These are phyloP conservation scores for Alternaria gansuensis DNA, from an alignment of 2,329 filamentous ascomycete species.

Conservation along the genomic window DNA sequence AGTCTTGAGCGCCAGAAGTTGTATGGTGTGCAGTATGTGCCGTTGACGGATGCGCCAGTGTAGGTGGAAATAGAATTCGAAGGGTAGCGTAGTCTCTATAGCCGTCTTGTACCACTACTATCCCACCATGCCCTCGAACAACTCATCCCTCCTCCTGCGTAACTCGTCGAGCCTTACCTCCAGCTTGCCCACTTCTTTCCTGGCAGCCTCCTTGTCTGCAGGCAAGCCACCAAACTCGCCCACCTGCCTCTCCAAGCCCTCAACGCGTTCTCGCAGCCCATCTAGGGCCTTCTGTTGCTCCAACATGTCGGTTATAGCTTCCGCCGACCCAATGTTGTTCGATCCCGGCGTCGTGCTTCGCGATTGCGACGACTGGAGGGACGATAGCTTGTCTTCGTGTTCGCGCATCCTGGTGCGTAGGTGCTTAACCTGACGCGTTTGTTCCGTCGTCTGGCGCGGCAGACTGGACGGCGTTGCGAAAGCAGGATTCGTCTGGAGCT, in stretches of 20 bases:
- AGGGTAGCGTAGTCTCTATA: slow-evolving; percentile 6
- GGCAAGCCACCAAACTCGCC: slow-evolving; percentile 75
- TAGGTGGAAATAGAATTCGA: slow-evolving; percentile 8
- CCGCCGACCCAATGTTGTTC: slow-evolving; percentile 52
- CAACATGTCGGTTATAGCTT: slow-evolving; percentile 67
- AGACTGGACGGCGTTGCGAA: slow-evolving; percentile 64
- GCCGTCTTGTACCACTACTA: slow-evolving; percentile 16
- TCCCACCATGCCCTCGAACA: slow-evolving; percentile 78
- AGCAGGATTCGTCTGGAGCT: slow-evolving; percentile 43
- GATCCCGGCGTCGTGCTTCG: slow-evolving; percentile 32
- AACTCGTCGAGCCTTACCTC: slow-evolving; percentile 70
- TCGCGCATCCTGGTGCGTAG: slow-evolving; percentile 73
- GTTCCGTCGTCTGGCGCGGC: slow-evolving; percentile 75
- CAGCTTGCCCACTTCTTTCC: slow-evolving; percentile 73
- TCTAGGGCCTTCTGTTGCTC: slow-evolving; percentile 69
- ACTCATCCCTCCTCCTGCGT: slow-evolving; percentile 70
- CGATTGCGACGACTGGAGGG: slow-evolving; percentile 41
- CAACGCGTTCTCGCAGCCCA: slow-evolving; percentile 66
- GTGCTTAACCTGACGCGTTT: slow-evolving; percentile 74
- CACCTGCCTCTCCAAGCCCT: slow-evolving; percentile 69
- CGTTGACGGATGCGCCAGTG: slow-evolving; percentile 73
- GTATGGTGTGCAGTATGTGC: slow-evolving; percentile 80
- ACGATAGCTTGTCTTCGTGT: slow-evolving; percentile 59
- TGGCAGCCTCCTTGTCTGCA: slow-evolving; percentile 72
- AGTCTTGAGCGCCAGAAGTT: slow-evolving; percentile 63